Percentiles rank a stretch among this genome's conserved stretches.
Evolutionary conservation across 148 eudicot genomes (phyloP).

Genomic region (Vaccinium vitisidaea): DNA sequence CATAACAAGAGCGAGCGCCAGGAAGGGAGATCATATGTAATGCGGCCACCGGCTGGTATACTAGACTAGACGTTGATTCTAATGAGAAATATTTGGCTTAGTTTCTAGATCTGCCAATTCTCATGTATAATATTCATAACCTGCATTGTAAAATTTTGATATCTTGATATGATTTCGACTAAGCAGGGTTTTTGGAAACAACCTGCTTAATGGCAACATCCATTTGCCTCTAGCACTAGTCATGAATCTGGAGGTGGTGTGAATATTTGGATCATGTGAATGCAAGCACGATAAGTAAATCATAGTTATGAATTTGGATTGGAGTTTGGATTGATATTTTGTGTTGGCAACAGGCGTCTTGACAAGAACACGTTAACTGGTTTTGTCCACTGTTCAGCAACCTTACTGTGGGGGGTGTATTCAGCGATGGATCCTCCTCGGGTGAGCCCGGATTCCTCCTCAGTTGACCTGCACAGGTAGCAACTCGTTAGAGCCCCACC

Average conservation of each 20-base stretch:
- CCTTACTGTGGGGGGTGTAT: too few relatives aligned
- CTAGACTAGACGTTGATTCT: neutral
- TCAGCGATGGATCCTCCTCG: too few relatives aligned
- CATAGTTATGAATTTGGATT: neutral
- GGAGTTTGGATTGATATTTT: neutral
- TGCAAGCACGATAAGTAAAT: neutral
- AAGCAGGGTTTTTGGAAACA: constrained; percentile 70
- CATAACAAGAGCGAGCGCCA: neutral
- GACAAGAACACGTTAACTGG: constrained; percentile 64
- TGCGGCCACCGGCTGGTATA: neutral
- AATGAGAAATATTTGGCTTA: neutral
- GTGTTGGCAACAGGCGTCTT: constrained; percentile 49
- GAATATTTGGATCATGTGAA: constrained; percentile 36
- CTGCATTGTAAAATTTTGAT: neutral
- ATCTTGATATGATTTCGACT: constrained; percentile 3
- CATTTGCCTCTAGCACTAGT: constrained; percentile 64
- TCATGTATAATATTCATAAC: neutral
- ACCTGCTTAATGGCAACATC: constrained; percentile 51
- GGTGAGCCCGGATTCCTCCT: too few relatives aligned
- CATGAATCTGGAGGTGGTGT: constrained; percentile 57
- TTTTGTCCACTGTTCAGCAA: constrained; percentile 49
- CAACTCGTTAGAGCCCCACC: too few relatives aligned
- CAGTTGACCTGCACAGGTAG: too few relatives aligned
- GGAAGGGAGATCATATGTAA: neutral
- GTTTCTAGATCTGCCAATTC: neutral